Conservation (phyloP, 2,329 filamentous ascomycete genomes). For the Ophiocordyceps camponoti-floridani region DNA sequence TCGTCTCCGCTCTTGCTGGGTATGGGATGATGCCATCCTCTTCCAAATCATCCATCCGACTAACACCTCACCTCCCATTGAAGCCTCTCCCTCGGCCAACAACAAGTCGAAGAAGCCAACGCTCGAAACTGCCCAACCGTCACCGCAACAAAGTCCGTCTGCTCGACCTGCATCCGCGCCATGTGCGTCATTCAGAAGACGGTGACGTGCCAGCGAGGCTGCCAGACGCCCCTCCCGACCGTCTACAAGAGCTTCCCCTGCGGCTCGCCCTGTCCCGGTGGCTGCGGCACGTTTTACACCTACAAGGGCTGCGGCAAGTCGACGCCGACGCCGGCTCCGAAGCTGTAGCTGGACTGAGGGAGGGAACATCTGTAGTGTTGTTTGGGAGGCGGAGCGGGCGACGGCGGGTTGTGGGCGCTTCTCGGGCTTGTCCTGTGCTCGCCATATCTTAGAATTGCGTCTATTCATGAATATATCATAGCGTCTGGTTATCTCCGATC, state of each 20-base stretch:
- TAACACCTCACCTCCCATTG: background rate
- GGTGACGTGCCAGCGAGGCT: conserved; percentile 14
- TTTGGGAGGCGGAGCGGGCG: background rate
- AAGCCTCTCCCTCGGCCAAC: background rate
- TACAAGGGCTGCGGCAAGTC: conserved; percentile 3
- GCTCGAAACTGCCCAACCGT: conserved; percentile 15
- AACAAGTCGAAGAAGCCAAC: background rate
- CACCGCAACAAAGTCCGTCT: conserved; percentile 12
- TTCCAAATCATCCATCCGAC: background rate
- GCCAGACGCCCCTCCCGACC: conserved; percentile 12
- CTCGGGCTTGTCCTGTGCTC: too few species aligned
- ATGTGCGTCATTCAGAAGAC: conserved; percentile 13
- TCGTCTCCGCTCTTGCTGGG: background rate
- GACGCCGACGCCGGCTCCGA: background rate
- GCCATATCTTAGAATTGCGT: too few species aligned
- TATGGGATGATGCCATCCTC: too few species aligned
- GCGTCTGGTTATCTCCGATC: too few species aligned
- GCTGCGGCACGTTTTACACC: conserved; percentile 13
- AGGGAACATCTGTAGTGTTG: background rate
- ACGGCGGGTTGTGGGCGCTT: too few species aligned
- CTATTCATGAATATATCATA: too few species aligned
- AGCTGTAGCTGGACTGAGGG: background rate
- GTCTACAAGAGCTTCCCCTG: conserved; percentile 12
- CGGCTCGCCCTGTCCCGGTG: conserved; percentile 5
- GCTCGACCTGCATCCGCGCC: conserved; percentile 14